A percentile compares a stretch with the other conserved stretches of the same genome.
phyloP scores from a whole-genome alignment of 148 eudicot genomes.

The Silene latifolia region DNA sequence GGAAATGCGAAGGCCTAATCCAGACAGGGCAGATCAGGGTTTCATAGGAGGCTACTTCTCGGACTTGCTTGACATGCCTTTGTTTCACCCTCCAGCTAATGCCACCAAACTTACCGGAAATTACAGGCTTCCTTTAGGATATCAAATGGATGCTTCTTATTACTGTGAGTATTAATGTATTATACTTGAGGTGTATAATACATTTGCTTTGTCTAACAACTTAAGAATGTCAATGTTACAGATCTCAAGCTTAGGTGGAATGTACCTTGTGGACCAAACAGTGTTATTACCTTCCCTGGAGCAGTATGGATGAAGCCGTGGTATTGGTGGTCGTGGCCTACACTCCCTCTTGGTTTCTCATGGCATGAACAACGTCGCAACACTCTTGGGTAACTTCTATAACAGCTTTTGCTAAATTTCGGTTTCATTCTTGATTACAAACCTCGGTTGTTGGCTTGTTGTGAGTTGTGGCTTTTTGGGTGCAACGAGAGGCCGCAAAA shows the following conservation, averaged over 20 bases:
- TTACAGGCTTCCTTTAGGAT: conserved; percentile 88
- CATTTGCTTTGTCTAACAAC: background rate
- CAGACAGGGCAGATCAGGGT: conserved; percentile 92
- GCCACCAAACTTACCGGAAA: conserved; percentile 58
- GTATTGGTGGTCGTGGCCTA: conserved; percentile 99
- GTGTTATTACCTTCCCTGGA: conserved; percentile 92
- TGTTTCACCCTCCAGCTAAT: conserved; percentile 75
- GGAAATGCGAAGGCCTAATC: conserved; percentile 49
- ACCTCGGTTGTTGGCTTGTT: too few species aligned
- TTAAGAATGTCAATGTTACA: conserved; percentile 26
- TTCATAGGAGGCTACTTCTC: conserved; percentile 83
- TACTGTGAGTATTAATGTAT: conserved; percentile 80
- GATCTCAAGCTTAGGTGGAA: conserved; percentile 84
- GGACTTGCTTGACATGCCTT: conserved; percentile 72
- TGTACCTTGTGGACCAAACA: conserved; percentile 93
- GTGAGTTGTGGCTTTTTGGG: too few species aligned
- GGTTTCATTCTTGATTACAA: too few species aligned
- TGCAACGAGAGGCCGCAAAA: too few species aligned
- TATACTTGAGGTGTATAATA: too few species aligned
- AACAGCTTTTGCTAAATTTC: too few species aligned
- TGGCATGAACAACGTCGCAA: conserved; percentile 91
- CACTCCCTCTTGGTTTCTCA: conserved; percentile 78
- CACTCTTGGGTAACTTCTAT: conserved; percentile 63
- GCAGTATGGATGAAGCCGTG: conserved; percentile 92
- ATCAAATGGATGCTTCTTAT: conserved; percentile 98